Base-by-base conservation (phyloP, 805 yeast genomes). In the Teunomyces panamensis region DNA sequence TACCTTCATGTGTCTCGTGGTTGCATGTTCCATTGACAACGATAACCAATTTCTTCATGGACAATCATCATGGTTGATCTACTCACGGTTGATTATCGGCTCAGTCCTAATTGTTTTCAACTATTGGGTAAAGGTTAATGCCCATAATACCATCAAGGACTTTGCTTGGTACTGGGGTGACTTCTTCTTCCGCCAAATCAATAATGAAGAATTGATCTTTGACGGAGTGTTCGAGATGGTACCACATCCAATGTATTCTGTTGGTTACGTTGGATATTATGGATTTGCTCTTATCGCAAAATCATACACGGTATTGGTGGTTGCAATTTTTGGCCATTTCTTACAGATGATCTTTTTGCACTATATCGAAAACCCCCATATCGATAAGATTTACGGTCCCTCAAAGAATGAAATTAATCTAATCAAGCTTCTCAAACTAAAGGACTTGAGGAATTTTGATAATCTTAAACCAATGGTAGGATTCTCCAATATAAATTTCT, bases 141-240 rank as follows among this genome's bases (percentile, higher is more conserved):
- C 96, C 30, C 96, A 88, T 63, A 78, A 90, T 54, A 90, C 88
- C 14, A 90, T 88, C 49, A 87, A 88, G 63, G 96, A 88, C 61
- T 88, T 83, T 62, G 96, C 96, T 9, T 88, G 96, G 96, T 88
- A 88, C 65, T 88, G 96, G 96, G 96, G 96, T 26, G 96, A 89
- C 66, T 88, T 88, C 68, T 88, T 88, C 76, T 88, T 88, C 68
- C 71, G 89, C 46, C 87, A 86, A 61, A 68, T 71, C 53, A 73
- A 72, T 54, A 80, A 79, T 52, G 80, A 75, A 61, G 84, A 85
- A 49, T 75, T 88, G 57, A 84, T 87, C 28, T 88, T 88, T 66
- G 96, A 89, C 63, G 96, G 96, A 36, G 94, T 88, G 8, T 88
- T 87, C 64, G 92, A 88, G 64, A 78, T 88, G 76, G 88, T 90